Evolutionary conservation across 257 asterid species (phyloP).

Genomic region (Gentiana straminea): DNA sequence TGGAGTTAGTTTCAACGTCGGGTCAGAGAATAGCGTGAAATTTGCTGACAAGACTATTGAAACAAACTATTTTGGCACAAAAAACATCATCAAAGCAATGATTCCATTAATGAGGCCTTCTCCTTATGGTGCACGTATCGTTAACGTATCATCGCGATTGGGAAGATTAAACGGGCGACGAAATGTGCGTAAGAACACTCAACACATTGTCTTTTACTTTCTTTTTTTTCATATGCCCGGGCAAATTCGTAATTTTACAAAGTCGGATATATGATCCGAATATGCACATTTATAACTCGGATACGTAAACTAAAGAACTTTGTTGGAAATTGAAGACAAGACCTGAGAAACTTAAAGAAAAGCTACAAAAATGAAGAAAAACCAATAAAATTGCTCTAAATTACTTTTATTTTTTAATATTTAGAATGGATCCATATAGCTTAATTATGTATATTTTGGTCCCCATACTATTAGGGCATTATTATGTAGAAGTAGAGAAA

Average conservation of each 20-base stretch:
- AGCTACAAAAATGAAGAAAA: too few species aligned
- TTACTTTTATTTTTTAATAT: too few species aligned
- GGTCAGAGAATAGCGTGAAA: conserved; percentile 66
- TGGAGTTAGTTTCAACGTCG: conserved; percentile 71
- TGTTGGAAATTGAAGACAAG: too few species aligned
- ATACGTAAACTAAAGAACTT: not conserved
- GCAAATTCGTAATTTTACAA: not conserved
- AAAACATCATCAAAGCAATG: conserved; percentile 61
- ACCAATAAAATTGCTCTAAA: too few species aligned
- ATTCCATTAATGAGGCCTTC: conserved; percentile 67
- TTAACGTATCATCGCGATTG: conserved; percentile 68
- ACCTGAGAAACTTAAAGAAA: too few species aligned
- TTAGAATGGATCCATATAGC: too few species aligned
- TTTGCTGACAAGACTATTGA: conserved; percentile 52
- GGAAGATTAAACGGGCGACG: conserved; percentile 82
- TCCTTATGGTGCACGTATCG: conserved; percentile 64
- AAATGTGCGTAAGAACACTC: conserved; percentile 31
- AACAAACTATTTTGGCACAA: conserved; percentile 83
- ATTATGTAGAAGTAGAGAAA: too few species aligned
- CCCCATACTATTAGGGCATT: too few species aligned
- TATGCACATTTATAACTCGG: too few species aligned
- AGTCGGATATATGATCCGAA: not conserved
- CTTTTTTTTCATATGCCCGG: not conserved
- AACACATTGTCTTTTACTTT: not conserved
- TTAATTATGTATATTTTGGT: too few species aligned